These are phyloP conservation scores for Alternaria rosae DNA, from an alignment of 2,329 filamentous ascomycete genomes.

Conservation along the genomic window DNA sequence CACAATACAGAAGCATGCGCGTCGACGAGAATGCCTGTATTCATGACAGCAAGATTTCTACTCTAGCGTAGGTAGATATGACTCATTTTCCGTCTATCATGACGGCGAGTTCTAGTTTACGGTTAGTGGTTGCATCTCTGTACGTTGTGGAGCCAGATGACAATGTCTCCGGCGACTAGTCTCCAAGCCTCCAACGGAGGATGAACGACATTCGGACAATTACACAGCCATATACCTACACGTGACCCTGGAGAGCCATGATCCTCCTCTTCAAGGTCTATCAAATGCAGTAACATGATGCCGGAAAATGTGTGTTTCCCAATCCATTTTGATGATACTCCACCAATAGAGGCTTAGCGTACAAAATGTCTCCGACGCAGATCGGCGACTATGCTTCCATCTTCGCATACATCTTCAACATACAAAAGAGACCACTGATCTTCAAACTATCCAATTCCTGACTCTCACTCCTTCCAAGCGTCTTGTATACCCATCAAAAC, in stretches of 20 bases:
- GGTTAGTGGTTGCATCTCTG: background rate
- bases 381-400: constrained; percentile 23
- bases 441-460: background rate
- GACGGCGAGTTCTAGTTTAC: background rate
- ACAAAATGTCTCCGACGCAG: constrained; percentile 21
- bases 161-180: background rate
- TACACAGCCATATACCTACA: no score
- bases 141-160: background rate
- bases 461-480: background rate
- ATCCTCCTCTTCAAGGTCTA: no score
- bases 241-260: no score
- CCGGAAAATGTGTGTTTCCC: background rate
- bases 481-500: background rate
- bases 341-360: constrained; percentile 25
- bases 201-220: background rate
- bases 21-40: background rate
- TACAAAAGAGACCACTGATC: background rate
- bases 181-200: background rate
- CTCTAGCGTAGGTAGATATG: background rate
- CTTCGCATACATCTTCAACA: background rate
- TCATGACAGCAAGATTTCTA: background rate
- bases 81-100: background rate
- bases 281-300: background rate
- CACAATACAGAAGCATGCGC: background rate
- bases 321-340: background rate